Conservation (phyloP, 495 filamentous ascomycete species). For the Oidiodendron maius region DNA sequence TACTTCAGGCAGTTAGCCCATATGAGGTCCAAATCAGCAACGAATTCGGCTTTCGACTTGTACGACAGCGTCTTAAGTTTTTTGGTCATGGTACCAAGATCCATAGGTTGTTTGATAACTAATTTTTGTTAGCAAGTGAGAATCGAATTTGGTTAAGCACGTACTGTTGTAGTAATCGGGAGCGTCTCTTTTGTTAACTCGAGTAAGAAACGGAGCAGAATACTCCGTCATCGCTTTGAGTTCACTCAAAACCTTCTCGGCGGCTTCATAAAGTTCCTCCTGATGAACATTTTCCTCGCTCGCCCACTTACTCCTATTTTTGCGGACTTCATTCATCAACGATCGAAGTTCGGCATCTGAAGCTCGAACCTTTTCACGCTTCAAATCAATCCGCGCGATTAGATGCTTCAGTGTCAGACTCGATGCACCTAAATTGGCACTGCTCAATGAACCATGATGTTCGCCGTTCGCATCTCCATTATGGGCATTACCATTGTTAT, state of each 20-base stretch:
- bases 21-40: slow-evolving; percentile 86
- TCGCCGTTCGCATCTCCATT: slow-evolving; percentile 30
- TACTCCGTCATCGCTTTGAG: slow-evolving; percentile 96
- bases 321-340: slow-evolving; percentile 93
- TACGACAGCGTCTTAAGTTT: slow-evolving; percentile 84
- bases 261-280: slow-evolving; percentile 94
- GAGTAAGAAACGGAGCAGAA: slow-evolving; percentile 83
- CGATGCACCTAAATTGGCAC: slow-evolving; percentile 91
- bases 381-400: slow-evolving; percentile 88
- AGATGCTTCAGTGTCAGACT: slow-evolving; percentile 94
- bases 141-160: slow-evolving; percentile 18
- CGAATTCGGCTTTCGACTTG: slow-evolving; percentile 93
- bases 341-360: slow-evolving; percentile 88
- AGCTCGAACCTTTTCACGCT: slow-evolving; percentile 78
- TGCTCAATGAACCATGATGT: slow-evolving; percentile 81
- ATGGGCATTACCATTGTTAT: slow-evolving; percentile 52
- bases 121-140: slow-evolving; percentile 9
- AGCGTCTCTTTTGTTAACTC: slow-evolving; percentile 93
- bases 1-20: slow-evolving; percentile 96
- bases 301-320: slow-evolving; percentile 97
- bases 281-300: slow-evolving; percentile 95
- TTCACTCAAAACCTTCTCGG: slow-evolving; percentile 92
- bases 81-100: slow-evolving; percentile 96
- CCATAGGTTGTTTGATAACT: slow-evolving; percentile 98
- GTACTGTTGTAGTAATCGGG: slow-evolving; percentile 89